Conservation (phyloP, 345 rosid species). For the Raphanus raphanistrum region DNA sequence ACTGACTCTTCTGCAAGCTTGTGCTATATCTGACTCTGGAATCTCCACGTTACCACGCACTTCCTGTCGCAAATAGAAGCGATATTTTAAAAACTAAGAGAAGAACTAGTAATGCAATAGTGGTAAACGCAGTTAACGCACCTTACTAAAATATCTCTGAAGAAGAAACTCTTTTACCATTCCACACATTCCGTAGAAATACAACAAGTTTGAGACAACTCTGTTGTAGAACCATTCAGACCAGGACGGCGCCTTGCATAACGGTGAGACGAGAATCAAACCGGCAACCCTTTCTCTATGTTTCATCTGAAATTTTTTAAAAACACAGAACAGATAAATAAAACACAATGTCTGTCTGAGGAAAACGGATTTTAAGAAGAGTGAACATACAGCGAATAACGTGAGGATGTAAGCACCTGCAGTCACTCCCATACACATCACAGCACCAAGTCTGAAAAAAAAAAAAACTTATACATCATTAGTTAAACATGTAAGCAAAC, state of each 20-base stretch:
- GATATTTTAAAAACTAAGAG: conserved; percentile 11
- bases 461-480: conserved; percentile 7
- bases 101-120: not conserved
- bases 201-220: conserved; percentile 72
- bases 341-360: not conserved
- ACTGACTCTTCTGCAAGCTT: conserved; percentile 83
- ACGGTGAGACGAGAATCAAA: conserved; percentile 85
- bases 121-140: conserved; percentile 22
- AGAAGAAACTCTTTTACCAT: conserved; percentile 75
- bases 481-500: not conserved
- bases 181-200: conserved; percentile 90
- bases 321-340: conserved; percentile 5
- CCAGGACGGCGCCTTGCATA: conserved; percentile 95
- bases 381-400: conserved; percentile 70
- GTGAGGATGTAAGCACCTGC: conserved; percentile 93
- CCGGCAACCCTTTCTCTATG: conserved; percentile 86
- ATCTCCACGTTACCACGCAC: conserved; percentile 78
- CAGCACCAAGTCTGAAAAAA: conserved; percentile 70
- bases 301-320: conserved; percentile 64
- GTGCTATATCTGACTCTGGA: conserved; percentile 90
- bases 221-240: conserved; percentile 89
- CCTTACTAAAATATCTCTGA: conserved; percentile 96
- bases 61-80: conserved; percentile 54
- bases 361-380: conserved; percentile 2
- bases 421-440: conserved; percentile 97